Evolutionary conservation across 768 basidiomycete genomes (phyloP).

Genomic region (Naganishia onofrii): DNA sequence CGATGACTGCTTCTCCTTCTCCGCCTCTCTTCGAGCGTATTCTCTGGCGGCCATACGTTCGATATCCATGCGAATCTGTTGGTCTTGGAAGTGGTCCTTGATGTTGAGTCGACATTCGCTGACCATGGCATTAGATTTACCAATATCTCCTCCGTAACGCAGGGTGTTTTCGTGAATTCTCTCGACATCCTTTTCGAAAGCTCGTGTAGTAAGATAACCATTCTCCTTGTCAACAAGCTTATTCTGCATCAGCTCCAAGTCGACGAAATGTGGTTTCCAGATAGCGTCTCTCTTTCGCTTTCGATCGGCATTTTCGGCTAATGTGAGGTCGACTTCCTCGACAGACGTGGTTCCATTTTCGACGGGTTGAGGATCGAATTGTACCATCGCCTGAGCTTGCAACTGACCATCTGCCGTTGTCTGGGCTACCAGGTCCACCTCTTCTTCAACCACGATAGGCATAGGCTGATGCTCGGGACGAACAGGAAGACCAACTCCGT

Average conservation of each 20-base stretch:
- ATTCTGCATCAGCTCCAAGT: conserved; percentile 83
- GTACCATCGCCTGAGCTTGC: conserved; percentile 19
- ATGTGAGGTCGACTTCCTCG: background rate
- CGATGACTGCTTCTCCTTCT: conserved; percentile 54
- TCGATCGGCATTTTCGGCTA: conserved; percentile 3
- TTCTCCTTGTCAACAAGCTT: conserved; percentile 68
- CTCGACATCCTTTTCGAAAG: conserved; percentile 69
- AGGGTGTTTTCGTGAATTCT: conserved; percentile 55
- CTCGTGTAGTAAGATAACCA: conserved; percentile 79
- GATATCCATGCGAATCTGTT: conserved; percentile 74
- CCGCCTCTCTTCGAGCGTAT: conserved; percentile 57
- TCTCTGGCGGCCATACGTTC: conserved; percentile 75
- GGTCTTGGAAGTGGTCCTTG: conserved; percentile 75
- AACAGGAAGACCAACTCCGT: background rate
- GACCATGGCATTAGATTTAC: conserved; percentile 81
- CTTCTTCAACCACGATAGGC: conserved; percentile 4
- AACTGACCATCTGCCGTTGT: conserved; percentile 18
- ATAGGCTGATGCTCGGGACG: conserved; percentile 9
- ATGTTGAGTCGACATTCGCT: conserved; percentile 75
- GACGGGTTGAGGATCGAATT: background rate
- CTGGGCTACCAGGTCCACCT: conserved; percentile 2
- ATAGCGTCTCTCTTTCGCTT: conserved; percentile 21
- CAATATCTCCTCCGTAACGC: conserved; percentile 64
- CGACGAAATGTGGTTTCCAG: conserved; percentile 66
- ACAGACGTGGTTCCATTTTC: background rate